Evolutionary conservation across 441 rosid species (phyloP).

Genomic region (Gossypium schwendimanii): DNA sequence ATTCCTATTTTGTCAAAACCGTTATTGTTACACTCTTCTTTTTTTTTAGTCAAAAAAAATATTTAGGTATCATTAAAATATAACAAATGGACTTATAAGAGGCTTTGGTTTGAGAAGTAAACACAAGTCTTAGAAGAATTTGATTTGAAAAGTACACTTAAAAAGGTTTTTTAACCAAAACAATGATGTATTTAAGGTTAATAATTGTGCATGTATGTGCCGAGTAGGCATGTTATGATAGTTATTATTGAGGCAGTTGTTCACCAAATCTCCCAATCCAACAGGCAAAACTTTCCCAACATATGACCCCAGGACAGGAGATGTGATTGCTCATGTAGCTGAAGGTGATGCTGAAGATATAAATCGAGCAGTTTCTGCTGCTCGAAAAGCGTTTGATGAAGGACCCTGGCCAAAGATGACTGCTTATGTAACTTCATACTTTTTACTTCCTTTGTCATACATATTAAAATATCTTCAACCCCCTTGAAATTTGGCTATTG

Average conservation of each 20-base stretch:
- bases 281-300: conserved; percentile 52
- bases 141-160: too few relatives aligned
- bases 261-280: conserved; percentile 6
- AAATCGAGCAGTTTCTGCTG: conserved; percentile 50
- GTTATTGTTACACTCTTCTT: too few relatives aligned
- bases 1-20: too few relatives aligned
- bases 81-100: too few relatives aligned
- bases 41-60: too few relatives aligned
- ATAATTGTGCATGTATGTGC: not conserved
- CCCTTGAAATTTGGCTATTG: not conserved
- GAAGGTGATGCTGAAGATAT: conserved; percentile 57
- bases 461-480: not conserved
- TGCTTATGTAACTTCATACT: conserved; percentile 35
- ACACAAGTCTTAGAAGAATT: too few relatives aligned
- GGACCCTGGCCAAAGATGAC: conserved; percentile 68
- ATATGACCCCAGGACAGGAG: conserved; percentile 42
- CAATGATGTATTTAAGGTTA: not conserved
- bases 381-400: conserved; percentile 63
- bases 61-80: too few relatives aligned
- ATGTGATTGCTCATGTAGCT: conserved; percentile 51
- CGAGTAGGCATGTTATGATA: not conserved
- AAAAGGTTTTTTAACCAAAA: too few relatives aligned
- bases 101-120: too few relatives aligned
- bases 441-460: not conserved
- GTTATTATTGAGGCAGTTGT: not conserved